Conservation (phyloP, 129 eudicot species). For the Oenanthe sinensis region DNA sequence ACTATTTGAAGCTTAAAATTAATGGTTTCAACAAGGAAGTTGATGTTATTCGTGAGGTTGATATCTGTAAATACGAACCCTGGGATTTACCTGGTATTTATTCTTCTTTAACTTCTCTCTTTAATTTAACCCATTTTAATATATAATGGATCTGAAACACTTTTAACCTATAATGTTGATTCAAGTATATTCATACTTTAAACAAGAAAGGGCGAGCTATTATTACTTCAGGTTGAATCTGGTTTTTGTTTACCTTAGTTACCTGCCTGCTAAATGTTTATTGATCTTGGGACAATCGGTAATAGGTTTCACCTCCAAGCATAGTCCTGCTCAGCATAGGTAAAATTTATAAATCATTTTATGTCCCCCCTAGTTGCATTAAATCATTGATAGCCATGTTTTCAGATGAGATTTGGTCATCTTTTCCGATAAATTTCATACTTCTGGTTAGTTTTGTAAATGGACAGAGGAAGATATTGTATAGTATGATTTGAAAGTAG, state of each 20-base stretch:
- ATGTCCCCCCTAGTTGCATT: no score
- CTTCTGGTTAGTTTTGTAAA: no score
- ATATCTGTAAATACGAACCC: slow-evolving; percentile 59
- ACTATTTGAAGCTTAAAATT: slow-evolving; percentile 66
- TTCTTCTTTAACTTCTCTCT: neutral
- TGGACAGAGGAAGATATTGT: no score
- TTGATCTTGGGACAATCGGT: no score
- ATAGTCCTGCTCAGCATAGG: no score
- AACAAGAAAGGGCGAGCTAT: neutral
- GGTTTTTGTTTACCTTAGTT: neutral
- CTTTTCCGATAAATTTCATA: no score
- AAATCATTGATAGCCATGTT: no score
- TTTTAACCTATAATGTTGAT: neutral
- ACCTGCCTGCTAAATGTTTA: neutral
- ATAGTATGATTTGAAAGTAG: no score
- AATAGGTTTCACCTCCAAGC: no score
- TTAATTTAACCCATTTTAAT: neutral
- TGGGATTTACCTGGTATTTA: slow-evolving; percentile 29
- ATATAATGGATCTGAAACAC: neutral
- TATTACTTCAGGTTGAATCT: no score
- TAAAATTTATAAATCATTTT: no score
- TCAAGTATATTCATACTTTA: neutral
- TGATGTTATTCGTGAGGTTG: slow-evolving; percentile 37
- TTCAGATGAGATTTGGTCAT: no score
- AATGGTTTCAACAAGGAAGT: slow-evolving; percentile 22